Percentiles rank a stretch among this genome's conserved stretches.
phyloP scores from a whole-genome alignment of 495 filamentous ascomycete species.

The Pyrenula aspistea region DNA sequence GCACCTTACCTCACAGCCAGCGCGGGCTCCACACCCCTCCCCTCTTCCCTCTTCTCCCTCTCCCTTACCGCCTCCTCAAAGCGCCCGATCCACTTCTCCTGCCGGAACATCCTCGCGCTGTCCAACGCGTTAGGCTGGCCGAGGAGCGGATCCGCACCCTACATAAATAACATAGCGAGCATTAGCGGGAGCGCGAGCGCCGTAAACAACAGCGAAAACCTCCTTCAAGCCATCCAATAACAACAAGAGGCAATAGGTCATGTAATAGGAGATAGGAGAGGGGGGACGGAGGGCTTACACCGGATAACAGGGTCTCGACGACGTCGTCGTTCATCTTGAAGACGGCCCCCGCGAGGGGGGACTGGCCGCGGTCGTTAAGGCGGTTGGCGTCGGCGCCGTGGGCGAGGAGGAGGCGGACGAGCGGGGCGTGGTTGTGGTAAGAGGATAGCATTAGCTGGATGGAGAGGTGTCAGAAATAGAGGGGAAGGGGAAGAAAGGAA shows the following conservation, averaged over 20 bases:
- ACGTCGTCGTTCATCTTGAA: slow-evolving; percentile 41
- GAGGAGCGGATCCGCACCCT: slow-evolving; percentile 36
- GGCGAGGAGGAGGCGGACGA: slow-evolving; percentile 34
- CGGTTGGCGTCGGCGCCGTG: slow-evolving; percentile 40
- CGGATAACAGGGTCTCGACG: slow-evolving; percentile 17
- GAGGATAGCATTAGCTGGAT: slow-evolving; percentile 39
- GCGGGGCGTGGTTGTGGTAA: slow-evolving; percentile 39
- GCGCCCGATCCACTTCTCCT: slow-evolving; percentile 32
- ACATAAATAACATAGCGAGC: slow-evolving; percentile 30
- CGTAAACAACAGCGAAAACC: neutral
- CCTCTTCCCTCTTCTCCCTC: neutral
- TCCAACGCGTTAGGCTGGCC: slow-evolving; percentile 34
- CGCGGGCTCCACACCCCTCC: neutral
- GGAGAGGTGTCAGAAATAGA: neutral
- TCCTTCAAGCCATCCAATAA: slow-evolving; percentile 1
- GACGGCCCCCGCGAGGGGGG: slow-evolving; percentile 40
- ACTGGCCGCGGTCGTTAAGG: slow-evolving; percentile 40
- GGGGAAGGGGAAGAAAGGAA: neutral
- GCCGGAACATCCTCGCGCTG: slow-evolving; percentile 36
- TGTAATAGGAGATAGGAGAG: neutral
- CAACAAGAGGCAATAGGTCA: neutral
- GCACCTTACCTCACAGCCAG: neutral
- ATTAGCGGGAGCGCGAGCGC: slow-evolving; percentile 15
- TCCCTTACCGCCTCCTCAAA: slow-evolving; percentile 18
- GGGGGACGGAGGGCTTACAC: neutral